phyloP scores from a whole-genome alignment of 176 grass and related monocot species.

The Ampelocalamus luodianensis region DNA sequence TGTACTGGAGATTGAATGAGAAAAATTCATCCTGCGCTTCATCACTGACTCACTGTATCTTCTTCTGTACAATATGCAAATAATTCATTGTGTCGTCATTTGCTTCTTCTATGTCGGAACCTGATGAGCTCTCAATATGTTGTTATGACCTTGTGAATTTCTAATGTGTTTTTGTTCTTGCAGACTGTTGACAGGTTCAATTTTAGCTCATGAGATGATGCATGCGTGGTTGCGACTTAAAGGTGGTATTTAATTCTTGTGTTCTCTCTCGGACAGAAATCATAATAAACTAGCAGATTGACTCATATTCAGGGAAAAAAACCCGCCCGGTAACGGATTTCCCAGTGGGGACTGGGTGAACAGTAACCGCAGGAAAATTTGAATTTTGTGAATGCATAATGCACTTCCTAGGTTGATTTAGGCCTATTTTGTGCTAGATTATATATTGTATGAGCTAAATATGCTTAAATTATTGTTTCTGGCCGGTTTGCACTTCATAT shows the following conservation, averaged over 20 bases:
- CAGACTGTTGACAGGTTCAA: conserved; percentile 94
- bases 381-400: too few relatives aligned
- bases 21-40: background rate
- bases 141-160: background rate
- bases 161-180: conserved; percentile 40
- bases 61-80: conserved; percentile 1
- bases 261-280: background rate
- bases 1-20: background rate
- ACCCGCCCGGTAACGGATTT: too few relatives aligned
- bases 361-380: too few relatives aligned
- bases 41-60: background rate
- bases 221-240: conserved; percentile 94
- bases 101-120: background rate
- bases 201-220: conserved; percentile 99
- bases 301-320: too few relatives aligned
- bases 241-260: conserved; percentile 55
- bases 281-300: conserved; percentile 12
- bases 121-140: background rate
- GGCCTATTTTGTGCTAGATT: too few relatives aligned
- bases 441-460: too few relatives aligned
- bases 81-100: background rate
- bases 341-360: too few relatives aligned
- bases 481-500: too few relatives aligned
- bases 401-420: too few relatives aligned
- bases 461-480: too few relatives aligned